These are phyloP conservation scores for Trametes maxima DNA, from an alignment of 768 basidiomycete species.

Conservation along the genomic window DNA sequence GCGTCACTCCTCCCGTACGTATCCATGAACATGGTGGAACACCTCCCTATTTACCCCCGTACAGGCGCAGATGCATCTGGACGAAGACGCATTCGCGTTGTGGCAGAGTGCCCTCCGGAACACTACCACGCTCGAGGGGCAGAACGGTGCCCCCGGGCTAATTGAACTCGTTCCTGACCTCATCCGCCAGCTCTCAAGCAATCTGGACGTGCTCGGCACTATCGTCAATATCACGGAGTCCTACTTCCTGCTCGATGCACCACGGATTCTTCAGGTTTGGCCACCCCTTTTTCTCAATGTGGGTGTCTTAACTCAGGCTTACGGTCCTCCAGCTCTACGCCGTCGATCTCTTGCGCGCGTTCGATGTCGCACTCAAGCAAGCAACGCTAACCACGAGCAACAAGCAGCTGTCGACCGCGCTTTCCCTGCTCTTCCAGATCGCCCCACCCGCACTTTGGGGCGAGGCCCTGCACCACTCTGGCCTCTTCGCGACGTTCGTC, in stretches of 20 bases:
- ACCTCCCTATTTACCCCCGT: background rate
- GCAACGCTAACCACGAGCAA: slow-evolving; percentile 53
- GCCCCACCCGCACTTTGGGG: slow-evolving; percentile 70
- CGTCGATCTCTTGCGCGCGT: slow-evolving; percentile 58
- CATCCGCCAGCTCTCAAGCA: slow-evolving; percentile 59
- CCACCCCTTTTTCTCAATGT: background rate
- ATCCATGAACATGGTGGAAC: background rate
- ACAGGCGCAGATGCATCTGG: slow-evolving; percentile 68
- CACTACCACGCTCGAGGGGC: slow-evolving; percentile 51
- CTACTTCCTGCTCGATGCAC: slow-evolving; percentile 75
- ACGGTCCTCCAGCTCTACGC: slow-evolving; percentile 49
- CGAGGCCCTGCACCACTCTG: slow-evolving; percentile 69
- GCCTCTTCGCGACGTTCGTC: slow-evolving; percentile 67
- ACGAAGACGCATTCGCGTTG: slow-evolving; percentile 75
- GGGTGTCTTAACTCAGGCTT: background rate
- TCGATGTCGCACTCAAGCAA: slow-evolving; percentile 52
- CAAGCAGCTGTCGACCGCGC: slow-evolving; percentile 59
- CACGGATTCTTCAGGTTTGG: slow-evolving; percentile 62
- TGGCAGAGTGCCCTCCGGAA: slow-evolving; percentile 77
- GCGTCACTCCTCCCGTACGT: slow-evolving; percentile 29
- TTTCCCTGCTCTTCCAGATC: slow-evolving; percentile 64
- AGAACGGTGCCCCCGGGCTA: slow-evolving; percentile 52
- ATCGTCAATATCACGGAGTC: slow-evolving; percentile 70
- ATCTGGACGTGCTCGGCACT: slow-evolving; percentile 75
- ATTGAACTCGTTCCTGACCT: slow-evolving; percentile 67